A percentile compares a stretch with the other conserved stretches of the same genome.
phyloP scores from a whole-genome alignment of 805 yeast genomes.

The Brettanomyces naardenensis region DNA sequence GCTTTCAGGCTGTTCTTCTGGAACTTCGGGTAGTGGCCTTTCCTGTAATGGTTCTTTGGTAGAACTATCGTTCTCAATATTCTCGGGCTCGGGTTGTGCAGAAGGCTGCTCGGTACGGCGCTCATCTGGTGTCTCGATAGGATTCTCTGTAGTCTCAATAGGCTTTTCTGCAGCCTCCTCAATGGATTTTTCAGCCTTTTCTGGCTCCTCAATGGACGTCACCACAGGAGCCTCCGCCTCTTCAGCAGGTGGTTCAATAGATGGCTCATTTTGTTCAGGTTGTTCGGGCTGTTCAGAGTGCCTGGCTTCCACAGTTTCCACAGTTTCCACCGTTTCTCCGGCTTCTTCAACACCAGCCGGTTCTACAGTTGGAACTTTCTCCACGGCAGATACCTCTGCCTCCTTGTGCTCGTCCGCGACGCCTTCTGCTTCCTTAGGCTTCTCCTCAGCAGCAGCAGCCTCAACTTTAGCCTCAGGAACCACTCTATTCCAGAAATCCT shows the following conservation, averaged over 20 bases:
- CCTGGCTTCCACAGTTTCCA: no score
- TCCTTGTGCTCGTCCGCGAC: background rate
- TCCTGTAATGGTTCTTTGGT: background rate
- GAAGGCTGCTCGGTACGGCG: constrained; percentile 1
- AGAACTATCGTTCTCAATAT: background rate
- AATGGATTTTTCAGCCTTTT: constrained; percentile 11
- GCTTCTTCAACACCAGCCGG: no score
- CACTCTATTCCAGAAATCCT: constrained; percentile 32
- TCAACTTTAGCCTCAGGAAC: constrained; percentile 1
- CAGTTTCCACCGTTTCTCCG: no score
- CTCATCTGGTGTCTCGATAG: constrained; percentile 1
- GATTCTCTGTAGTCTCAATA: constrained; percentile 1
- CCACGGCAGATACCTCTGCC: no score
- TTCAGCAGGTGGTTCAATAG: background rate
- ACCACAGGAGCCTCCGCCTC: constrained; percentile 6
- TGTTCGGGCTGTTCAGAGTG: background rate
- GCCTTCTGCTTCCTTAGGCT: background rate
- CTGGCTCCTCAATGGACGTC: constrained; percentile 2
- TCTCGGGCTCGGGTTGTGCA: background rate
- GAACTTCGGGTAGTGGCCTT: background rate
- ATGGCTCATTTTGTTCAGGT: background rate
- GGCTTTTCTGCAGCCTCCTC: constrained; percentile 12
- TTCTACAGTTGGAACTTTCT: no score
- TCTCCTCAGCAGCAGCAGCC: constrained; percentile 2
- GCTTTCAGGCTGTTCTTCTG: background rate